Evolutionary conservation across 805 yeast genomes (phyloP).

Genomic region (Barnettozyma vustinii): DNA sequence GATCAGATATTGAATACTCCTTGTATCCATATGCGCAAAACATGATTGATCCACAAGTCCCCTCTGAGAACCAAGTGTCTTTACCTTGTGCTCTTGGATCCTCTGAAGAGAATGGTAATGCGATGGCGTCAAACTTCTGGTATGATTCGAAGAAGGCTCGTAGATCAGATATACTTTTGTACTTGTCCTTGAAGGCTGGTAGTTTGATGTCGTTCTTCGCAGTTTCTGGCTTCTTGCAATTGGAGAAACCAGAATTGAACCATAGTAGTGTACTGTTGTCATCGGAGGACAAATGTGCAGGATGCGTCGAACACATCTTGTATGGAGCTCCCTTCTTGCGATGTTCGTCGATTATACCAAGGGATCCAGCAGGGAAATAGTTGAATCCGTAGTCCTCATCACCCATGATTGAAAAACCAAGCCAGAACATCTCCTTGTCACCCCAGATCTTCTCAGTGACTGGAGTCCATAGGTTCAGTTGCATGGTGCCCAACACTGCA

Average conservation of each 20-base stretch:
- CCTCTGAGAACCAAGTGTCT: conserved; percentile 39
- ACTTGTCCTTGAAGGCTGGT: conserved; percentile 19
- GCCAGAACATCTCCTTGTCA: conserved; percentile 65
- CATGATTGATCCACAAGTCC: conserved; percentile 51
- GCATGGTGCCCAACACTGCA: conserved; percentile 39
- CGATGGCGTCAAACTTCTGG: conserved; percentile 36
- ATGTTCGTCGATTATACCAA: conserved; percentile 33
- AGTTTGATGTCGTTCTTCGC: conserved; percentile 29
- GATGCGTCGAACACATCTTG: conserved; percentile 40
- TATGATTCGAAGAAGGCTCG: conserved; percentile 32
- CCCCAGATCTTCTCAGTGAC: conserved; percentile 51
- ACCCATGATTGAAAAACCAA: conserved; percentile 50
- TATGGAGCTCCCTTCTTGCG: conserved; percentile 29
- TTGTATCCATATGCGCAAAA: conserved; percentile 35
- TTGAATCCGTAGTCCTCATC: conserved; percentile 51
- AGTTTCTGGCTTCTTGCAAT: conserved; percentile 34
- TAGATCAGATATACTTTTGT: conserved; percentile 20
- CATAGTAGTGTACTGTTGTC: conserved; percentile 46
- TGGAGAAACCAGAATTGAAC: conserved; percentile 55
- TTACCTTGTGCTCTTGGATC: conserved; percentile 42
- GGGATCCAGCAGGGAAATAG: conserved; percentile 47
- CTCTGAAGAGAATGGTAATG: conserved; percentile 46
- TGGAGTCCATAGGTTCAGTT: conserved; percentile 34
- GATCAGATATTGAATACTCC: background rate
- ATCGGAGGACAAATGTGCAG: conserved; percentile 42